Conservation (phyloP, 1,139 yeast genomes). For the Taphrina pruni region DNA sequence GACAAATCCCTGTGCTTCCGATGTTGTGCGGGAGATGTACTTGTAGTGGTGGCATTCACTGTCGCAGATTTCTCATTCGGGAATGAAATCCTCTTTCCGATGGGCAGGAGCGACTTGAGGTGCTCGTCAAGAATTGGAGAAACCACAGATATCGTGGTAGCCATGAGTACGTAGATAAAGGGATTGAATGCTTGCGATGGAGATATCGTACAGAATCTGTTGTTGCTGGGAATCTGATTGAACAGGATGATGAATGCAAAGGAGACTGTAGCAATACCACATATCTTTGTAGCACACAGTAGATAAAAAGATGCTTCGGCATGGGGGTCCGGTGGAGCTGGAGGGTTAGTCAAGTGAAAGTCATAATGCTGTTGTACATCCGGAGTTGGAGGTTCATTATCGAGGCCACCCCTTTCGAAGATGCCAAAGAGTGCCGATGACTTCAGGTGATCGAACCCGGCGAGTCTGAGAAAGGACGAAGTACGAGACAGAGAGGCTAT, state of each 20-base stretch:
- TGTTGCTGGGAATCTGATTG: conserved; percentile 30
- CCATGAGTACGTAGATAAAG: conserved; percentile 14
- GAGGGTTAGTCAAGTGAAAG: conserved; percentile 9
- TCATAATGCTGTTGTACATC: conserved; percentile 22
- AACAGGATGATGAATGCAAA: conserved; percentile 31
- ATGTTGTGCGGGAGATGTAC: not conserved
- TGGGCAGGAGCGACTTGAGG: not conserved
- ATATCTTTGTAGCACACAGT: not conserved
- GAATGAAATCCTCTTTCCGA: not conserved
- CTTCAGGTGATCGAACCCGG: conserved; percentile 26
- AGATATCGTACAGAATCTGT: conserved; percentile 19
- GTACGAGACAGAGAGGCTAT: conserved; percentile 23
- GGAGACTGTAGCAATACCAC: conserved; percentile 6
- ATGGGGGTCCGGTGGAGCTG: not conserved
- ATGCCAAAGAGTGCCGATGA: conserved; percentile 34
- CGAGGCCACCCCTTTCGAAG: conserved; percentile 36
- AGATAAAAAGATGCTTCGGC: not conserved
- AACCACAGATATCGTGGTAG: conserved; percentile 5
- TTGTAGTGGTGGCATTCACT: not conserved
- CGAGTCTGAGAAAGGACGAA: conserved; percentile 23
- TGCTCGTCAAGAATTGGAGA: conserved; percentile 13
- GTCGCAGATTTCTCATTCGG: not conserved
- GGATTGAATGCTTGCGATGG: conserved; percentile 14
- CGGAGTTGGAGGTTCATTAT: conserved; percentile 27
- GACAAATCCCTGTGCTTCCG: conserved; percentile 4